Evolutionary conservation across 257 asterid genomes (phyloP).

Genomic region (Solanum lignicaule): DNA sequence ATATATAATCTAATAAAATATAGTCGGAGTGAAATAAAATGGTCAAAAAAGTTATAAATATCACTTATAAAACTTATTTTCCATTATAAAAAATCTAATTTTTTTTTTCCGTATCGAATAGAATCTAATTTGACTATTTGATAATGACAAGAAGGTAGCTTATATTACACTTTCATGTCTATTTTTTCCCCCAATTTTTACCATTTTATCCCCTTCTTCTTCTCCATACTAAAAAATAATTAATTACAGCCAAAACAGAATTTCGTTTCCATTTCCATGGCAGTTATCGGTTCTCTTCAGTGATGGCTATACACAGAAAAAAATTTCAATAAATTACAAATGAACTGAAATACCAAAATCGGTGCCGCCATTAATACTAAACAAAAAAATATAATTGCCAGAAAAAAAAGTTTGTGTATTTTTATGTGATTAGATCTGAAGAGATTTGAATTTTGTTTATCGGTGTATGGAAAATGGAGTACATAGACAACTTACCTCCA

Average conservation of each 20-base stretch:
- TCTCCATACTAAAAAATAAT: neutral
- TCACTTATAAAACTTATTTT: neutral
- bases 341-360: neutral
- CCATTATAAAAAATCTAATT: too few species aligned
- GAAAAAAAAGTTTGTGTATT: neutral
- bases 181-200: neutral
- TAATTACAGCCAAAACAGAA: neutral
- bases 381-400: neutral
- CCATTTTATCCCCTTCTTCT: neutral
- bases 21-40: neutral
- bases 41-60: too few species aligned
- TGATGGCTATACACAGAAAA: neutral
- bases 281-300: neutral
- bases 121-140: neutral
- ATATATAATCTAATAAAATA: too few species aligned
- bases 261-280: neutral
- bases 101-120: too few species aligned
- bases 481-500: constrained; percentile 52
- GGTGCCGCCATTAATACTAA: neutral
- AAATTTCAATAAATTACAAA: neutral
- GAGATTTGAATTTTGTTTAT: neutral
- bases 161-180: neutral
- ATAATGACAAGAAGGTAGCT: neutral
- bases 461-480: constrained; percentile 64
- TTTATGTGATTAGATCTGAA: neutral